Base-by-base conservation (phyloP, 1,284 basidiomycete genomes). In the Agaricales sp. region DNA sequence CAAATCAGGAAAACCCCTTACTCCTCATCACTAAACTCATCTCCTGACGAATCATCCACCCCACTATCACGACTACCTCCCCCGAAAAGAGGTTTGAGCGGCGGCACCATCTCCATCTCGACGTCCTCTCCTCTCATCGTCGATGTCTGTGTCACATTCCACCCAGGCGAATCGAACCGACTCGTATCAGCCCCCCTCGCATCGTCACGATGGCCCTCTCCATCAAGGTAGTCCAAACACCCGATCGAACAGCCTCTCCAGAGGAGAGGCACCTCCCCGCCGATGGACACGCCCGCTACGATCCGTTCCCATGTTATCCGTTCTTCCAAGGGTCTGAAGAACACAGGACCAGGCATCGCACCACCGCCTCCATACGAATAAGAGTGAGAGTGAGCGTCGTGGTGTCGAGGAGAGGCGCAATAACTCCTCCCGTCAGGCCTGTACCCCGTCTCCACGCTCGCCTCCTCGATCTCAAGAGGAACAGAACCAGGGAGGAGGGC, bases 221-320 rank as follows among this genome's bases (percentile, higher is more conserved):
- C 22, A 26, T 69, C 69, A 53, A 88, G 61, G 58, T 81, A 83
- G 43, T 71, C 67, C 52, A 88, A 60, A 60, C 86, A 88, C 0
- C 78, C 78, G 47, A 52, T 54, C 22, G 62, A 60, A 60, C 85
- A 88, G 0, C 85, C 86, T 19, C 81, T 66, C 84, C 85, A 88
- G 48, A 68, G 61, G 35, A 88, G 52, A n/a, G 84, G 80, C 8
- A 83, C 78, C 2, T 63, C 55, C 12, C 70, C 71, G 11, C 77
- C 78, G 0, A 83, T 65, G 6, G 66, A 60, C 23, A 71, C 66
- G 2, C 77, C 77, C 0, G 75, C 80, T 38, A 87, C 62, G 12
- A 55, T 62, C 2, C 61, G 65, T 59, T 80, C 80, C 85, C 86
- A 88, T 2, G 78, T 75, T 53, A 72, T 74, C 43, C 81, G 64